phyloP scores from a whole-genome alignment of 495 filamentous ascomycete species.

The Trichoderma virens region DNA sequence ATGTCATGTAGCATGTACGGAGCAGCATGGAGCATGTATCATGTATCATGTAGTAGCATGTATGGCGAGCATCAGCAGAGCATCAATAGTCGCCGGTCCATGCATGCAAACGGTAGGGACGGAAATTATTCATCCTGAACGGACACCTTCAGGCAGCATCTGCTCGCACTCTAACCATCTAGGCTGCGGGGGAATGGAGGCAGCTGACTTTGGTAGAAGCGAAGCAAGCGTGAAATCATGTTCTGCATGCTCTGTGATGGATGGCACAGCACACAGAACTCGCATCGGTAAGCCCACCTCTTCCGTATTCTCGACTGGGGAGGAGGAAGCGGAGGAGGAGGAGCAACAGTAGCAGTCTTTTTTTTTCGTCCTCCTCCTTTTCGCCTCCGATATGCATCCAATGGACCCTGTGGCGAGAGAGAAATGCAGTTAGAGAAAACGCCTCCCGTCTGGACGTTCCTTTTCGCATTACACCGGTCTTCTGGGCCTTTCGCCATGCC shows the following conservation, averaged over 20 bases:
- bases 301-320: background rate
- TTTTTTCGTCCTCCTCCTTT: background rate
- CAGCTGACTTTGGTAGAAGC: background rate
- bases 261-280: background rate
- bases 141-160: background rate
- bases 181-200: background rate
- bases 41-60: too few species aligned
- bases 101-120: conserved; percentile 4
- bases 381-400: background rate
- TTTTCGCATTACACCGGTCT: background rate
- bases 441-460: background rate
- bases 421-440: background rate
- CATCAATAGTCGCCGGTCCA: background rate
- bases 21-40: too few species aligned
- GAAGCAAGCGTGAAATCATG: background rate
- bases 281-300: background rate
- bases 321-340: background rate
- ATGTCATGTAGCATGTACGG: background rate
- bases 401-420: conserved; percentile 2
- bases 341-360: background rate
- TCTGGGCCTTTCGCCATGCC: background rate
- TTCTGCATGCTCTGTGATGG: background rate
- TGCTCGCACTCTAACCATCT: too few species aligned
- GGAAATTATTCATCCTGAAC: background rate
- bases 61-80: conserved; percentile 4